phyloP scores from a whole-genome alignment of 2,329 filamentous ascomycete genomes.

The Cercospora beticola region DNA sequence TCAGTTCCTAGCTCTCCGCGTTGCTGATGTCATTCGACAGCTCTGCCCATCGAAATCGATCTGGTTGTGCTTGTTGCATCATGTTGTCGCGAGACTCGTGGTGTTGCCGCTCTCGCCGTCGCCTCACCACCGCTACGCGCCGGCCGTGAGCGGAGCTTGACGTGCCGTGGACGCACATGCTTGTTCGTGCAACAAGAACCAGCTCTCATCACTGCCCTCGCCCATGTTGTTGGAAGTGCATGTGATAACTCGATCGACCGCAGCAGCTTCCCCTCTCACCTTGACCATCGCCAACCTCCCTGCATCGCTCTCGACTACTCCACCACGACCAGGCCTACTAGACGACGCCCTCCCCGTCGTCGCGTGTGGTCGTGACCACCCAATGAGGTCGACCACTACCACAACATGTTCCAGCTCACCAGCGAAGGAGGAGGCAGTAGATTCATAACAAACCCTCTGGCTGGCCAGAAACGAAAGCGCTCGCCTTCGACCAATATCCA shows the following conservation, averaged over 20 bases:
- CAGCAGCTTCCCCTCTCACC: not conserved
- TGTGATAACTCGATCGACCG: not conserved
- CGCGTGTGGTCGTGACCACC: not conserved
- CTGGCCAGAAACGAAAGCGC: constrained; percentile 35
- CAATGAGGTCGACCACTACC: not conserved
- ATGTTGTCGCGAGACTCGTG: not conserved
- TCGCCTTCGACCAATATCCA: constrained; percentile 30
- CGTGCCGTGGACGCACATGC: not conserved
- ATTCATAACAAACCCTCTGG: not conserved
- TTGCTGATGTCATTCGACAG: not conserved
- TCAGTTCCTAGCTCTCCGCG: not conserved
- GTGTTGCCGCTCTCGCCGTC: not conserved
- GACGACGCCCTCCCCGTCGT: not conserved
- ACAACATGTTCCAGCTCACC: constrained; percentile 5
- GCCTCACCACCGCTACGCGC: not conserved
- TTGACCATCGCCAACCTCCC: not conserved
- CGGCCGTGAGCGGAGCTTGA: not conserved
- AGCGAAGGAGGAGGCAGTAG: not conserved
- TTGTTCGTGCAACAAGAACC: not conserved
- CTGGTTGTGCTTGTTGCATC: not conserved
- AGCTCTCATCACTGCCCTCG: not conserved
- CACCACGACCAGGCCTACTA: not conserved
- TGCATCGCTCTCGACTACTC: not conserved
- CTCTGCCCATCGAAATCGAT: not conserved
- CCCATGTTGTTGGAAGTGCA: not conserved